These are phyloP conservation scores for Aspergillus cristatus DNA, from an alignment of 495 filamentous ascomycete genomes.

Conservation along the genomic window DNA sequence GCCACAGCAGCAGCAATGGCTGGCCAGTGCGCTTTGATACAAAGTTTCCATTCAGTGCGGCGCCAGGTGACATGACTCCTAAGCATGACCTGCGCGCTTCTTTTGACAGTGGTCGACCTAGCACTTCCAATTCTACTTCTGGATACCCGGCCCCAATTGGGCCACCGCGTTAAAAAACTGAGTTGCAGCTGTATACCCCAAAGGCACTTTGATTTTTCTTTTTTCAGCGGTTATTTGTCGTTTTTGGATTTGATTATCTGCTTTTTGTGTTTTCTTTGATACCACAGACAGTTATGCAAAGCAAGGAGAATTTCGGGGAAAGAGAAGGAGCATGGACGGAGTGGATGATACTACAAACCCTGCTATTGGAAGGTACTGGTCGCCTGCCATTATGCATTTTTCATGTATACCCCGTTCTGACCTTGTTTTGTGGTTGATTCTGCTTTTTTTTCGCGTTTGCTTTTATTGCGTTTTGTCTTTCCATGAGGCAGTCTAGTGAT, in stretches of 20 bases:
- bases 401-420: not conserved
- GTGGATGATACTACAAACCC: not conserved
- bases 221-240: conserved; percentile 14
- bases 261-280: conserved; percentile 13
- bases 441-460: not conserved
- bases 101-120: conserved; percentile 83
- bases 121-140: conserved; percentile 90
- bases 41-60: conserved; percentile 58
- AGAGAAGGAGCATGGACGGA: conserved; percentile 18
- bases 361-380: not conserved
- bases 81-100: conserved; percentile 73
- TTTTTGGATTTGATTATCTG: conserved; percentile 14
- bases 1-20: conserved; percentile 52
- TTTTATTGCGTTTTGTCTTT: conserved; percentile 2
- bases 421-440: not conserved
- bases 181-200: conserved; percentile 54
- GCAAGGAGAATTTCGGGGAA: conserved; percentile 23
- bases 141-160: conserved; percentile 87
- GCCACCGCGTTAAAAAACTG: conserved; percentile 69
- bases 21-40: conserved; percentile 54
- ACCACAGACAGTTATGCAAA: conserved; percentile 24
- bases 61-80: conserved; percentile 71
- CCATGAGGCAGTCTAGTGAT: not conserved
- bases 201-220: conserved; percentile 38
- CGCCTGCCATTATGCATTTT: too few relatives aligned